Conservation (phyloP, 1,139 yeast genomes). For the Geotrichum siamense region DNA sequence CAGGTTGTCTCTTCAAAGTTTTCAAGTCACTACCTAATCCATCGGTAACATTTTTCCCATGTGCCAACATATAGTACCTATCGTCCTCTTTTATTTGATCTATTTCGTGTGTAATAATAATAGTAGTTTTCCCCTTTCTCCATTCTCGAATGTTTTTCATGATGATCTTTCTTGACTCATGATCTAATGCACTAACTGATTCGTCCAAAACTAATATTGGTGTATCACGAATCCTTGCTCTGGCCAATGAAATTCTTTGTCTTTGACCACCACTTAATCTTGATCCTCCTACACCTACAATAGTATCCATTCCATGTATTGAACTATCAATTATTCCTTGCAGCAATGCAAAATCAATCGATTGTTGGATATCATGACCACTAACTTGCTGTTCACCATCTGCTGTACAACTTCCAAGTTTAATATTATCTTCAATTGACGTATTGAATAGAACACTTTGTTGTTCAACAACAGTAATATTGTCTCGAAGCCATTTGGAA, state of each 20-base stretch:
- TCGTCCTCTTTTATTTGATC: slow-evolving; percentile 50
- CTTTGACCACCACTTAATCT: slow-evolving; percentile 86
- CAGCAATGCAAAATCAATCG: slow-evolving; percentile 48
- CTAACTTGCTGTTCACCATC: slow-evolving; percentile 26
- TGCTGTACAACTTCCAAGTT: slow-evolving; percentile 36
- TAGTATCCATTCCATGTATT: slow-evolving; percentile 50
- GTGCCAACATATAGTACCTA: slow-evolving; percentile 48
- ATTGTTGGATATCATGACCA: slow-evolving; percentile 37
- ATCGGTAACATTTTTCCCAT: slow-evolving; percentile 46
- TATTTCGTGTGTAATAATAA: slow-evolving; percentile 73
- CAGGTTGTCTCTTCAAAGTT: background rate
- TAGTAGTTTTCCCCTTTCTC: slow-evolving; percentile 66
- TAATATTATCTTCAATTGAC: slow-evolving; percentile 56
- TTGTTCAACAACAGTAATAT: slow-evolving; percentile 70
- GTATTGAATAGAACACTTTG: slow-evolving; percentile 57
- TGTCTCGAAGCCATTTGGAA: slow-evolving; percentile 49
- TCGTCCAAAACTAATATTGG: slow-evolving; percentile 80
- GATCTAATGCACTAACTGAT: slow-evolving; percentile 74
- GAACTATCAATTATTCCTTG: slow-evolving; percentile 36
- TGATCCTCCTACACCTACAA: slow-evolving; percentile 42
- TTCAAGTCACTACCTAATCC: slow-evolving; percentile 35
- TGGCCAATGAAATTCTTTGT: slow-evolving; percentile 74
- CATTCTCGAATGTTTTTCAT: slow-evolving; percentile 47
- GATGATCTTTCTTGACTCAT: slow-evolving; percentile 40
- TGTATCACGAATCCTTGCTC: slow-evolving; percentile 67